Evolutionary conservation across 345 rosid species (phyloP), one percentile per base, ranked within the genome.

Genomic region (Citrus reticulata): DNA sequence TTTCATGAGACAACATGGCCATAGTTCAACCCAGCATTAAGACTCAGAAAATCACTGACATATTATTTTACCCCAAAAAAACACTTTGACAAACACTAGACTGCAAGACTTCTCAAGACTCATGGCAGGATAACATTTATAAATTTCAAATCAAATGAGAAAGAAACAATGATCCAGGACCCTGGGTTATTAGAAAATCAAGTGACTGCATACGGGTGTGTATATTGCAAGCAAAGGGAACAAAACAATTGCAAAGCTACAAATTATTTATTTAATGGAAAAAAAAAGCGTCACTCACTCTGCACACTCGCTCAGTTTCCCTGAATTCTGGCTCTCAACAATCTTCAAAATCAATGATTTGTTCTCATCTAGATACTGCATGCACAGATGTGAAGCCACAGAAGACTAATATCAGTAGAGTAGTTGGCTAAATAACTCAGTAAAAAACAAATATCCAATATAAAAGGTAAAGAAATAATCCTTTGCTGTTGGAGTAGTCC

Each of bases 321-420:
- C 99, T 0, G 97, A 90, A 86, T 89, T 97, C 87, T 97, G 99
- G 89, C 98, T 93, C 87, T 97, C 99, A 60, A 97, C 99, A 20
- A 97, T 97, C 95, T 97, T 97, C 90, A 97, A 85, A 86, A 97
- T 97, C 95, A 97, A 86, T 0, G 99, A 97, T 88, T 97, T 97
- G 95, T 97, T 97, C 89, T 97, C 99, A 73, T 97, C 99, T 75
- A 97, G 88, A 87, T 93, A 97, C 99, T 97, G 92, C 87, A 89
- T 27, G 65, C 68, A 81, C 65, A 78, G 60, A 70, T 35, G 67
- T 27, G 17, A 51, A 32, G 27, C 69, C 75, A 68, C 2, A n/a
- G 49, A 65, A 34, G 71, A 73, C 69, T 70, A 54, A 65, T 16
- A 79, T 71, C 42, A 78, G 58, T 13, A 59, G 1, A 35, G 19